Percentiles rank a stretch among this genome's conserved stretches.
Conservation (phyloP, 208 protist species). For the Crithidia brevicula region DNA sequence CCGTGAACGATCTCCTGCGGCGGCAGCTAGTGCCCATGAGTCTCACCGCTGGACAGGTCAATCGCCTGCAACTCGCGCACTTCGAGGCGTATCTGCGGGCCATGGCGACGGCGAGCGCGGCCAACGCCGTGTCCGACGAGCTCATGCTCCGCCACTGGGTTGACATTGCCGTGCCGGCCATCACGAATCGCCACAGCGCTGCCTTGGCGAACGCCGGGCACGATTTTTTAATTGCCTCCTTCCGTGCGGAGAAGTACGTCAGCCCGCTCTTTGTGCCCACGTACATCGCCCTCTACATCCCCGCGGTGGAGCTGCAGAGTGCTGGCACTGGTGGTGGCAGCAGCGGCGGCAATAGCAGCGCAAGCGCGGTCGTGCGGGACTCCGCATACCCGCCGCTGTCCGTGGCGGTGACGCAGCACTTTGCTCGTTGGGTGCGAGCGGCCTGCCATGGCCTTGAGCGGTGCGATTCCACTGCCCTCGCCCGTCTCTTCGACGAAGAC, state of each 20-base stretch:
- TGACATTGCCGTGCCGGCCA: conserved; percentile 43
- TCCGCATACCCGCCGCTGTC: conserved; percentile 53
- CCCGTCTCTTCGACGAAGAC: conserved; percentile 41
- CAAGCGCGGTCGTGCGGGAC: not conserved
- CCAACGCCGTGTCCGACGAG: conserved; percentile 58
- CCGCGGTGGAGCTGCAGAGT: conserved; percentile 22
- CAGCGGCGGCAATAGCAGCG: not conserved
- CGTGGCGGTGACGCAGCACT: conserved; percentile 61
- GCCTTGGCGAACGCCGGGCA: conserved; percentile 57
- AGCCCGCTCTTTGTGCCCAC: conserved; percentile 78
- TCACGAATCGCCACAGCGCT: conserved; percentile 49
- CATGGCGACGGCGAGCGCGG: conserved; percentile 59
- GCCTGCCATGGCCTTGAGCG: conserved; percentile 63
- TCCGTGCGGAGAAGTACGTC: conserved; percentile 60
- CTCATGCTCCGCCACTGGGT: conserved; percentile 74
- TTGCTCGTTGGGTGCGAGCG: conserved; percentile 55
- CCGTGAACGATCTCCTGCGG: conserved; percentile 33
- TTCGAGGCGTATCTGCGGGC: conserved; percentile 75
- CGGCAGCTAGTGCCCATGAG: conserved; percentile 34
- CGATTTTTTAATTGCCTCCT: conserved; percentile 70
- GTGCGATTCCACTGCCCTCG: conserved; percentile 56
- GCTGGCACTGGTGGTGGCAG: not conserved
- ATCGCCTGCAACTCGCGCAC: conserved; percentile 57
- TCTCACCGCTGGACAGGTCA: conserved; percentile 13
- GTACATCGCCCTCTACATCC: conserved; percentile 69